Conservation (phyloP, 352 stramenopile genomes). For the Phytophthora syringae region DNA sequence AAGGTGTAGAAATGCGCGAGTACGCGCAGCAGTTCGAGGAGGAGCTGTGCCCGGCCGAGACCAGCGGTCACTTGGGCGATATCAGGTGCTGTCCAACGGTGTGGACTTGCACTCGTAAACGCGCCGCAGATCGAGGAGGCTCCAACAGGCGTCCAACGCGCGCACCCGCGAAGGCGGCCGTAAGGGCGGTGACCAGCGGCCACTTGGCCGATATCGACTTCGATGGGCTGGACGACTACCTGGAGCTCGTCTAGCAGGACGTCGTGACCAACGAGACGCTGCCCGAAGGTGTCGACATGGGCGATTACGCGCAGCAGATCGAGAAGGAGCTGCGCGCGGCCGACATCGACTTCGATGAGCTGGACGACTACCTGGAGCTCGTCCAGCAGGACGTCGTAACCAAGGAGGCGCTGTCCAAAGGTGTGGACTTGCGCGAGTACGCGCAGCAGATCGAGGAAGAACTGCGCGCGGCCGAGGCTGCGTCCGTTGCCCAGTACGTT, state of each 20-base stretch:
- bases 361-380: constrained; percentile 94
- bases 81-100: no score
- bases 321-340: constrained; percentile 88
- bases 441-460: constrained; percentile 91
- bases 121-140: no score
- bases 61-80: no score
- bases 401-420: constrained; percentile 90
- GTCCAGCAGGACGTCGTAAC: constrained; percentile 95
- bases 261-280: constrained; percentile 93
- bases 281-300: constrained; percentile 90
- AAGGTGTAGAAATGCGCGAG: no score
- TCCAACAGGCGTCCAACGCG: no score
- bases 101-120: no score
- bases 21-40: no score
- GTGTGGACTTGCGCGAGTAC: constrained; percentile 93
- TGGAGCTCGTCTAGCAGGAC: constrained; percentile 95
- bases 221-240: constrained; percentile 93
- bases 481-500: constrained; percentile 94
- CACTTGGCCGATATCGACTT: constrained; percentile 93
- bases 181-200: constrained; percentile 12
- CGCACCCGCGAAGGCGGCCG: no score
- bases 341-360: constrained; percentile 94
- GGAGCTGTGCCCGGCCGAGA: no score
- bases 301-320: constrained; percentile 92
- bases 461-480: constrained; percentile 83